phyloP scores from a whole-genome alignment of 1,284 basidiomycete genomes.

The Volvariella volvacea region DNA sequence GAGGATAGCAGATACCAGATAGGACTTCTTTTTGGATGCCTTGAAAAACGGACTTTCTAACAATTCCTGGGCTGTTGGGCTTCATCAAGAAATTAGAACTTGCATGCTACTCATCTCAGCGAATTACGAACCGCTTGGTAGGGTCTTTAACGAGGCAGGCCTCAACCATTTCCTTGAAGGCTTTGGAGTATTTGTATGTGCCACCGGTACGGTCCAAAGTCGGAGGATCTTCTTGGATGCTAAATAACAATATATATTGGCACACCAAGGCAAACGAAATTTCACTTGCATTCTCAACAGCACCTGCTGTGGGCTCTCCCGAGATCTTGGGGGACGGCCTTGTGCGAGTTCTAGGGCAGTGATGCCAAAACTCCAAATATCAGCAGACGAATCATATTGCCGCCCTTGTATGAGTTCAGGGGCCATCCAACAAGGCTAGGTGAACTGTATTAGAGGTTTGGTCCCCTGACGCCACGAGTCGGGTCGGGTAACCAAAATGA shows the following conservation, averaged over 20 bases:
- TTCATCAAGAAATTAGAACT: constrained; percentile 16
- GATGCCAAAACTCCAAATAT: constrained; percentile 91
- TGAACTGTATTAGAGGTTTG: not conserved
- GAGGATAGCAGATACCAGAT: constrained; percentile 72
- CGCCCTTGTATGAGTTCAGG: constrained; percentile 83
- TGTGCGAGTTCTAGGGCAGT: constrained; percentile 82
- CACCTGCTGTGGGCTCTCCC: constrained; percentile 69
- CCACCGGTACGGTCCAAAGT: constrained; percentile 68
- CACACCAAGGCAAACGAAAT: constrained; percentile 3
- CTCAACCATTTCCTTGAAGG: constrained; percentile 77
- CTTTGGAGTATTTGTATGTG: constrained; percentile 71
- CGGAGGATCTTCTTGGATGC: constrained; percentile 69
- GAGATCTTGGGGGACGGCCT: constrained; percentile 76
- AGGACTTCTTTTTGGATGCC: constrained; percentile 65
- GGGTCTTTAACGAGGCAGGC: constrained; percentile 84
- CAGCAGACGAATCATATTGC: constrained; percentile 79
- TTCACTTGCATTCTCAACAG: constrained; percentile 63
- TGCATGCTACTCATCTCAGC: not conserved
- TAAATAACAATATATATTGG: constrained; percentile 19
- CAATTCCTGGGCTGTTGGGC: constrained; percentile 74
- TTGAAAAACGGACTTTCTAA: constrained; percentile 78
- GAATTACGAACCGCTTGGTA: constrained; percentile 44
- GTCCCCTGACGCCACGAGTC: too few relatives aligned
- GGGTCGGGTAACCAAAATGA: constrained; percentile 2
- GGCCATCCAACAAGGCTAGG: constrained; percentile 88